These are phyloP conservation scores for Xylariaceae sp. DNA, from an alignment of 2,329 filamentous ascomycete species.

Conservation along the genomic window DNA sequence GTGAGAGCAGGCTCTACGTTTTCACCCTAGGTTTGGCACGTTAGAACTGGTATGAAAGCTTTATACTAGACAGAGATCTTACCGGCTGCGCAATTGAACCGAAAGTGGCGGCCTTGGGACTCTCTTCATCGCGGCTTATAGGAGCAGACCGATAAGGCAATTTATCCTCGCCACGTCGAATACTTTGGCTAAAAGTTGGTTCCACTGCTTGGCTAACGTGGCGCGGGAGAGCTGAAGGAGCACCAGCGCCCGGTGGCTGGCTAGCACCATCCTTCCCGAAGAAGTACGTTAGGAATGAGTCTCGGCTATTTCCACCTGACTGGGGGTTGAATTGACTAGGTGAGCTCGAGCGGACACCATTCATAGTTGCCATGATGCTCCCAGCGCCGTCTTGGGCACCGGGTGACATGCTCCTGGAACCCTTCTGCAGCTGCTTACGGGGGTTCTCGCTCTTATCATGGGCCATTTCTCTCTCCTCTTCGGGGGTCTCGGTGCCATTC, in stretches of 20 bases:
- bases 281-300: constrained; percentile 98
- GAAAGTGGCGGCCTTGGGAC: constrained; percentile 35
- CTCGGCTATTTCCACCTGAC: constrained; percentile 61
- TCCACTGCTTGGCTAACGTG: constrained; percentile 78
- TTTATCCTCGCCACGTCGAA: constrained; percentile 65
- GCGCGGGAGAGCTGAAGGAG: constrained; percentile 45
- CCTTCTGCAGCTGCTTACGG: constrained; percentile 58
- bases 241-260: constrained; percentile 40
- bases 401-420: constrained; percentile 76
- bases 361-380: constrained; percentile 62
- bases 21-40: constrained; percentile 41
- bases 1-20: constrained; percentile 81
- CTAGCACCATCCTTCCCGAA: constrained; percentile 86
- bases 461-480: constrained; percentile 60
- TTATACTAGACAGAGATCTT: constrained; percentile 37
- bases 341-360: constrained; percentile 59
- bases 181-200: constrained; percentile 77
- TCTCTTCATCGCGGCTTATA: constrained; percentile 35
- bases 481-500: constrained; percentile 68
- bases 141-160: constrained; percentile 47
- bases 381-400: constrained; percentile 62
- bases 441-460: constrained; percentile 54
- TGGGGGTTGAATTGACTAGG: constrained; percentile 60
- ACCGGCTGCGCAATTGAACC: constrained; percentile 55
- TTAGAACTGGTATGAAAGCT: constrained; percentile 19